Conservation (phyloP, 2,329 filamentous ascomycete genomes). For the Scedosporium minutisporum region DNA sequence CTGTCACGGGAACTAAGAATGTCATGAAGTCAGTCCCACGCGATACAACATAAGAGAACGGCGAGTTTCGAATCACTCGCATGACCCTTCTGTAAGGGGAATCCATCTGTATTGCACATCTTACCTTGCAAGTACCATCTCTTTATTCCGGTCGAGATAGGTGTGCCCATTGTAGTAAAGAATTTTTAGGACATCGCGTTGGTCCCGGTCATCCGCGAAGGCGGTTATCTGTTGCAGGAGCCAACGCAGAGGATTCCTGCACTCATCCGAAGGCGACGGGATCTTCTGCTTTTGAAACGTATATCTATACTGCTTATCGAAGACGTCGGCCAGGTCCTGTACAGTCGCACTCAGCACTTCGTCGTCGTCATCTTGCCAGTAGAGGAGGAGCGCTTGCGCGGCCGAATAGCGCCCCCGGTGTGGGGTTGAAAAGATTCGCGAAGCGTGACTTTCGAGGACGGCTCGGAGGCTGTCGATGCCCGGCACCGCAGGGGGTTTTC, state of each 20-base stretch:
- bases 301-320: constrained; percentile 44
- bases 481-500: constrained; percentile 38
- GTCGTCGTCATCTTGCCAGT: constrained; percentile 47
- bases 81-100: too few species aligned
- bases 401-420: constrained; percentile 42
- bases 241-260: constrained; percentile 43
- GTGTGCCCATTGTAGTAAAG: constrained; percentile 49
- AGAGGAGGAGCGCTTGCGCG: constrained; percentile 43
- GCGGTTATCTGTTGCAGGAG: constrained; percentile 39
- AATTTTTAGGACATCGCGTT: constrained; percentile 47
- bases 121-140: constrained; percentile 50
- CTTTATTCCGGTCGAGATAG: constrained; percentile 42
- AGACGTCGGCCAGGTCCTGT: constrained; percentile 37
- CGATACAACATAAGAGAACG: background rate
- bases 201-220: constrained; percentile 43
- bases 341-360: constrained; percentile 22
- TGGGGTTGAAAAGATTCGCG: constrained; percentile 38
- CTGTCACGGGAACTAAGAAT: constrained; percentile 34
- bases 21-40: background rate
- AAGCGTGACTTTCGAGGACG: constrained; percentile 36
- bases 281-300: constrained; percentile 38
- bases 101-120: constrained; percentile 5
- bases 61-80: too few species aligned
- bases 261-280: constrained; percentile 35
- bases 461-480: constrained; percentile 41